A percentile compares a stretch with the other conserved stretches of the same genome.
Conservation (phyloP, 306 rosid species). For the Prunus campanulata region DNA sequence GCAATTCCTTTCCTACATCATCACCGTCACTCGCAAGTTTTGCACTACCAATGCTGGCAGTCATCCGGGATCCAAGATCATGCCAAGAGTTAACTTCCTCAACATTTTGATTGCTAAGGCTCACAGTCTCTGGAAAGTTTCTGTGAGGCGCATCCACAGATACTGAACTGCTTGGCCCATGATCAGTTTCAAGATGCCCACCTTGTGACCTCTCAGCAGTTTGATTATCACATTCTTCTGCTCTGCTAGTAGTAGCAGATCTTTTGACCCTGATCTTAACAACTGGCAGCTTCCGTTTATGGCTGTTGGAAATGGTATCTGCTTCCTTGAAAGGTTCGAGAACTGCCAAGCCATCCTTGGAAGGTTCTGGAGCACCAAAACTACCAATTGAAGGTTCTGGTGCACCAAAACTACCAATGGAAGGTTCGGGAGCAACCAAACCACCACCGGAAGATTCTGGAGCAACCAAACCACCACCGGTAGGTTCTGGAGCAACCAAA, state of each 20-base stretch:
- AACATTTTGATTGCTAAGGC: conserved; percentile 56
- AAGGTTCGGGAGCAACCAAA: neutral
- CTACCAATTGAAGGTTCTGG: neutral
- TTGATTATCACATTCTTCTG: conserved; percentile 69
- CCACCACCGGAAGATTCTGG: neutral
- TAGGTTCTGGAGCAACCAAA: neutral
- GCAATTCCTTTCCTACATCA: conserved; percentile 75
- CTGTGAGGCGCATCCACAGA: conserved; percentile 94
- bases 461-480: conserved; percentile 1
- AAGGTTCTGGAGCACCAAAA: conserved; percentile 19
- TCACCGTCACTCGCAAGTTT: conserved; percentile 65
- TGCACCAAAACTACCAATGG: neutral
- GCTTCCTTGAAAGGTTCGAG: conserved; percentile 53
- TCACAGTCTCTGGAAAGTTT: conserved; percentile 54
- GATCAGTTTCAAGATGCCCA: conserved; percentile 55
- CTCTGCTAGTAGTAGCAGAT: conserved; percentile 83
- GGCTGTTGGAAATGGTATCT: conserved; percentile 60
- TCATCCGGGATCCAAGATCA: conserved; percentile 76
- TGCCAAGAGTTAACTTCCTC: conserved; percentile 88
- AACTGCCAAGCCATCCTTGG: conserved; percentile 28
- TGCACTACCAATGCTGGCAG: conserved; percentile 95
- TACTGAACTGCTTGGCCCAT: conserved; percentile 79
- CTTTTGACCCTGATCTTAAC: conserved; percentile 78
- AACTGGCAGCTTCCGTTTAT: conserved; percentile 57
- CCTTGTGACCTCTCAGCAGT: conserved; percentile 68